These are phyloP conservation scores for Diutina mesorugosa DNA, from an alignment of 1,139 yeast genomes.

Conservation along the genomic window DNA sequence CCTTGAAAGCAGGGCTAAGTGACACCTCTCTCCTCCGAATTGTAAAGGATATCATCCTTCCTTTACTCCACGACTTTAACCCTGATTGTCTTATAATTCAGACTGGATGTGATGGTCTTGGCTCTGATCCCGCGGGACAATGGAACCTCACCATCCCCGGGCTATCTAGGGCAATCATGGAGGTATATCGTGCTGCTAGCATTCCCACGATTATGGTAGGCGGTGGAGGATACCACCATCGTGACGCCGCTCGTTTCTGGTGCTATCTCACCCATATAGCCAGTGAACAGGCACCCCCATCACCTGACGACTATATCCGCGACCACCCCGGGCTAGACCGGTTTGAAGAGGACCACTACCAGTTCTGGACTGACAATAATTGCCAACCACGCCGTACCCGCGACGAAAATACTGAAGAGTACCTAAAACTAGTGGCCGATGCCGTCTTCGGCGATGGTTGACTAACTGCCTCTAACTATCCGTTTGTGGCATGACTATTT, in stretches of 20 bases:
- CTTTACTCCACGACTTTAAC: conserved; percentile 20
- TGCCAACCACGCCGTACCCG: conserved; percentile 5
- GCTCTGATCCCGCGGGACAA: conserved; percentile 40
- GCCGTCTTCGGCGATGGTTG: too few species aligned
- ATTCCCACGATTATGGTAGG: conserved; percentile 40
- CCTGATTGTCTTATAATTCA: conserved; percentile 52
- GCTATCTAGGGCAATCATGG: conserved; percentile 21
- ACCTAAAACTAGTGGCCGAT: neutral
- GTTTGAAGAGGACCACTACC: conserved; percentile 34
- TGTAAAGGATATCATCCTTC: conserved; percentile 27
- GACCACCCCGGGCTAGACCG: conserved; percentile 35
- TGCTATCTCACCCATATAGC: conserved; percentile 37
- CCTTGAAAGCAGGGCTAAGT: conserved; percentile 41
- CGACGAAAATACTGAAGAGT: neutral
- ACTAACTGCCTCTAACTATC: too few species aligned
- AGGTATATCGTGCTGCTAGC: conserved; percentile 15
- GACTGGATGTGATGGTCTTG: conserved; percentile 64
- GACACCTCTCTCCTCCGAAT: conserved; percentile 30
- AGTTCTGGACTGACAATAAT: conserved; percentile 33
- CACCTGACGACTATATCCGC: conserved; percentile 21
- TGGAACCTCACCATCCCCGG: conserved; percentile 60
- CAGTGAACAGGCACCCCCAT: conserved; percentile 5
- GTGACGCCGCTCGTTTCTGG: conserved; percentile 56
- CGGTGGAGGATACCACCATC: conserved; percentile 67
- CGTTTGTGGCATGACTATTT: too few species aligned